Base-by-base conservation (phyloP, 495 filamentous ascomycete species). In the Alectoria sarmentosa region DNA sequence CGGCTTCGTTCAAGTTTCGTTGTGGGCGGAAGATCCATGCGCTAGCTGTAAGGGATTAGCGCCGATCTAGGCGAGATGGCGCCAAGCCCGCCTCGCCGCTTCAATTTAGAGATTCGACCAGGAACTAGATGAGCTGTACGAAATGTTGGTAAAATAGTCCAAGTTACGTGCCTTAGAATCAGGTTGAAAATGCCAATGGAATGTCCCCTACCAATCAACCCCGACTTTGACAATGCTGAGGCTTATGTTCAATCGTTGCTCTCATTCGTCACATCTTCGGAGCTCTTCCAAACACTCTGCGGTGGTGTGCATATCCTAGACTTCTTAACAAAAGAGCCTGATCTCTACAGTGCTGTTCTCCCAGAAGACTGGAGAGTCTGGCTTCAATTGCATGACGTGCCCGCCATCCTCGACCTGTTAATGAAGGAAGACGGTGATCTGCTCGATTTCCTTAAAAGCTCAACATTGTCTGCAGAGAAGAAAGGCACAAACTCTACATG, bases 291-390 rank as follows among this genome's bases (percentile, higher is more conserved):
- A 69, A 88, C 86, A 52, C 80, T 98, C 59, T 96, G 91, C 72
- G 95, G 94, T 60, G 92, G 92, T 41, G 88, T 98, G 4, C 94
- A 98, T 73, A 91, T 98, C 62, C 80, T 97, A 58, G 94, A 98
- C 70, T 98, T 98, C 76, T 88, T 96, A 75, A 96, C 91, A n/a
- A 83, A 84, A 58, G 84, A 91, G 26, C 89, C 89, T 23, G 83
- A 87, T 72, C 78, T 96, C 0, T 97, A 96, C 72, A 81, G 84
- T 48, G 76, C 79, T 5, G 78, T 90, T 3, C 76, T 98, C 17
- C 91, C 91, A 1, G 70, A 83, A 70, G 83, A 89, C 69, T 98
- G 94, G 94, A 83, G 87, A 61, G 65, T 77, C 3, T 98, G 89
- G 78, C 88, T 98, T 63, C 73, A 88, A 39, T 69, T 80, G 52